Evolutionary conservation across 495 filamentous ascomycete species (phyloP), one percentile per base, ranked within the genome.

Genomic region (Annulohypoxylon stygium): DNA sequence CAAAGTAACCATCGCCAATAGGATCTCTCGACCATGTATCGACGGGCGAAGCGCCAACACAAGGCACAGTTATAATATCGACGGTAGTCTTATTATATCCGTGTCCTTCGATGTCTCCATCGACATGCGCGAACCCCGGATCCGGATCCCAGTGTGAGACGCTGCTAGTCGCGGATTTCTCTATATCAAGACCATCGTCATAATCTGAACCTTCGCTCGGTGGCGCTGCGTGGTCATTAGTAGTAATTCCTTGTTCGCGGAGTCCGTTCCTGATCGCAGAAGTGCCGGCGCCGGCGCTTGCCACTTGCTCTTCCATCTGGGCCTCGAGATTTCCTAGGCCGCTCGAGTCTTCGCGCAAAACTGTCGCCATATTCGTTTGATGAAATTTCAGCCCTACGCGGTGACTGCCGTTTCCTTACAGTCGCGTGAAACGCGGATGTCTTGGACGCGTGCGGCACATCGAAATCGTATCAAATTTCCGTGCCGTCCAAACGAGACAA

Each of bases 61-160:
- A 86, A 0, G 84, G 81, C 14, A 86, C 82, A 2, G 83, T 78
- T 57, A 86, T 78, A 59, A 86, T 75, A 53, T 86, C 84, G 43
- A 84, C 83, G n/a, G 70, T 73, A 20, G 84, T 86, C 63, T 83
- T 76, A 48, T 86, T 83, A 67, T 83, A 83, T 2, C 81, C 81
- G 18, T 67, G 58, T 10, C 83, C 82, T 4, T 76, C 75, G 5
- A 84, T 75, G 18, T 85, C 83, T 36, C 83, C 83, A 47, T 81
- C 78, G 43, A 83, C 71, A 23, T 78, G 71, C 26, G 78, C 82
- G 51, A 84, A 85, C 0, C 83, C 82, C 4, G 83, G 74, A 23
- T 78, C 74, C n/a, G 74, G 59, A 12, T 67, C 69, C 74, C 69
- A 71, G 67, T 76, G 74, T 41, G 71, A 76, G 9, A 48, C 59